Percentiles rank a stretch among this genome's conserved stretches.
Evolutionary conservation across 352 stramenopile genomes (phyloP).

Genomic region (Phytophthora sp.): DNA sequence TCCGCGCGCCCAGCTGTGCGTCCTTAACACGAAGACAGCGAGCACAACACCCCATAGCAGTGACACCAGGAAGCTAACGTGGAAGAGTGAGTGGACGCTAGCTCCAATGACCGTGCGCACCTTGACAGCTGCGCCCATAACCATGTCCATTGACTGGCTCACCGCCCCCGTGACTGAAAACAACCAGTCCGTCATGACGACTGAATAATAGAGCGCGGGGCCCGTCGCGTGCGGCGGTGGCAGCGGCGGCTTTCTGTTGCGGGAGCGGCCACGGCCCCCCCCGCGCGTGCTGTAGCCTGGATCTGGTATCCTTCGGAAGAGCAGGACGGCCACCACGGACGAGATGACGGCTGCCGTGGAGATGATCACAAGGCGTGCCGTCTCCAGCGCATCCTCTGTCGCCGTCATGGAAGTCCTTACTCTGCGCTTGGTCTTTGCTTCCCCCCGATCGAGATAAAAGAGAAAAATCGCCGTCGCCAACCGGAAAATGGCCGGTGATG

Average conservation of each 20-base stretch:
- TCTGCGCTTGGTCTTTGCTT: neutral
- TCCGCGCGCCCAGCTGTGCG: constrained; percentile 19
- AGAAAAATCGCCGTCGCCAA: neutral
- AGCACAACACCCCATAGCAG: constrained; percentile 61
- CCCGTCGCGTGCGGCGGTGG: constrained; percentile 39
- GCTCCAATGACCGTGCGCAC: constrained; percentile 49
- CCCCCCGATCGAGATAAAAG: too few species aligned
- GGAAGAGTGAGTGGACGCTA: constrained; percentile 44
- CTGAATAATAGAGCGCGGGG: constrained; percentile 59
- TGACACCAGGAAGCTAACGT: constrained; percentile 49
- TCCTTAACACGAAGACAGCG: constrained; percentile 50
- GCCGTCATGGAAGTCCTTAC: constrained; percentile 18
- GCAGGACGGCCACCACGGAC: constrained; percentile 43
- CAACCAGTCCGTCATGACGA: constrained; percentile 64
- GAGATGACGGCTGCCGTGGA: constrained; percentile 43
- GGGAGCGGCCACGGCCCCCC: constrained; percentile 13
- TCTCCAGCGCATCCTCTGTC: constrained; percentile 40
- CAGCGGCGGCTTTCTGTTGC: constrained; percentile 23
- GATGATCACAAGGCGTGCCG: constrained; percentile 47
- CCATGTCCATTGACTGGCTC: constrained; percentile 61
- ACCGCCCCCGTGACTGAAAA: constrained; percentile 57
- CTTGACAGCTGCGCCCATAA: constrained; percentile 47
- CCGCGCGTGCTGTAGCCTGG: constrained; percentile 18
- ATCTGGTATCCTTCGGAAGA: constrained; percentile 44
- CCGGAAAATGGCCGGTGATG: neutral